These are phyloP conservation scores for Salvia splendens DNA, from an alignment of 257 asterid genomes.

Conservation along the genomic window DNA sequence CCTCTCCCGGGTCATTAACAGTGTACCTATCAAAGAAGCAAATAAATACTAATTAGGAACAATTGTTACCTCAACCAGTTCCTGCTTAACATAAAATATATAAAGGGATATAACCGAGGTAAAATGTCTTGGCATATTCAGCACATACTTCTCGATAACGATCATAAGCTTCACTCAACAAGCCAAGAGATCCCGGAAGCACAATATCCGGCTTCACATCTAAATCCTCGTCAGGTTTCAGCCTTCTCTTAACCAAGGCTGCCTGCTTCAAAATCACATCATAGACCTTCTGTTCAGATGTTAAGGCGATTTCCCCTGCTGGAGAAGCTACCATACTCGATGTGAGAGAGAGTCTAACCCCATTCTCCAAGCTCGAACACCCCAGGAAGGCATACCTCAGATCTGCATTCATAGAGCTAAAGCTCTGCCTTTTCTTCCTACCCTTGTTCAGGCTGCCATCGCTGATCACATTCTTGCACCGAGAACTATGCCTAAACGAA, in stretches of 20 bases:
- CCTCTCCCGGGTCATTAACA: conserved; percentile 94
- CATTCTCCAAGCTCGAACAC: conserved; percentile 28
- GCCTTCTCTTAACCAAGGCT: conserved; percentile 68
- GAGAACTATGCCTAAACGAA: conserved; percentile 39
- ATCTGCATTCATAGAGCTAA: not conserved
- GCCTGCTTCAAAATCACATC: conserved; percentile 95
- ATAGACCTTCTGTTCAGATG: conserved; percentile 94
- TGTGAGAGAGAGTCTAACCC: conserved; percentile 39
- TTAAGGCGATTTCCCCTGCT: conserved; percentile 60
- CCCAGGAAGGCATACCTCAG: too few relatives aligned
- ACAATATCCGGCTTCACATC: conserved; percentile 72
- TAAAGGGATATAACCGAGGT: conserved; percentile 69
- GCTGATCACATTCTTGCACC: conserved; percentile 37
- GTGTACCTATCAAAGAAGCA: conserved; percentile 60
- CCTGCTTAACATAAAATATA: conserved; percentile 28
- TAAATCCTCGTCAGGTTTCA: conserved; percentile 45
- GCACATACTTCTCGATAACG: conserved; percentile 96
- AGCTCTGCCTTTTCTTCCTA: conserved; percentile 41
- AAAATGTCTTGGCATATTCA: conserved; percentile 97
- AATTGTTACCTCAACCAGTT: conserved; percentile 26
- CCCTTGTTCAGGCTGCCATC: conserved; percentile 33
- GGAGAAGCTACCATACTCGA: conserved; percentile 70
- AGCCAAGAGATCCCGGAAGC: conserved; percentile 60
- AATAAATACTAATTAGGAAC: conserved; percentile 27
- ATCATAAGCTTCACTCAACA: conserved; percentile 90